Evolutionary conservation across 371 early-diverging fungal species (phyloP).

Genomic region (Rhizopus arrhizus): DNA sequence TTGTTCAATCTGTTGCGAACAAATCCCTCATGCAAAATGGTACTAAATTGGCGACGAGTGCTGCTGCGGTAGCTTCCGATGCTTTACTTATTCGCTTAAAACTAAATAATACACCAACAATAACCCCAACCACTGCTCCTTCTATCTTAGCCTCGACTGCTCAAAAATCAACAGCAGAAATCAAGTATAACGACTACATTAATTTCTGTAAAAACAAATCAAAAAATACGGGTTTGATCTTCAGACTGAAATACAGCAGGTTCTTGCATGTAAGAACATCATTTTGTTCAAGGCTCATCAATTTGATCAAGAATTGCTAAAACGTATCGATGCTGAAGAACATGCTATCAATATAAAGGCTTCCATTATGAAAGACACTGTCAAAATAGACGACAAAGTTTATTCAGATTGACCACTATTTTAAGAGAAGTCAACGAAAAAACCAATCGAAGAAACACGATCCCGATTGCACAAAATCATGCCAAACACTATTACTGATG

Average conservation of each 20-base stretch:
- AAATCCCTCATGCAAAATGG: slow-evolving; percentile 6
- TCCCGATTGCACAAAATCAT: no score
- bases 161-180: slow-evolving; percentile 15
- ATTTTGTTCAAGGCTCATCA: no score
- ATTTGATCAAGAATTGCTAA: no score
- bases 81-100: slow-evolving; percentile 19
- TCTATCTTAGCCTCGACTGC: slow-evolving; percentile 14
- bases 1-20: slow-evolving; percentile 15
- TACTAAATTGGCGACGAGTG: slow-evolving; percentile 17
- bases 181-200: slow-evolving; percentile 14
- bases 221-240: slow-evolving; percentile 20
- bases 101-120: slow-evolving; percentile 17
- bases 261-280: slow-evolving; percentile 18
- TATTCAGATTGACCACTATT: slow-evolving; percentile 7
- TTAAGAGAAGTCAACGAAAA: slow-evolving; percentile 5
- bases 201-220: slow-evolving; percentile 19
- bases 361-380: neutral
- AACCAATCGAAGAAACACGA: no score
- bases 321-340: no score
- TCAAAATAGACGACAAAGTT: slow-evolving; percentile 5
- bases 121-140: slow-evolving; percentile 12
- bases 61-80: slow-evolving; percentile 15
- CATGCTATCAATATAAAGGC: neutral
- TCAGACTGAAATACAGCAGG: slow-evolving; percentile 13
- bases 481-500: no score